Percentiles rank a stretch among this genome's conserved stretches.
Conservation (phyloP, 257 asterid species). For the Linaria vulgaris region DNA sequence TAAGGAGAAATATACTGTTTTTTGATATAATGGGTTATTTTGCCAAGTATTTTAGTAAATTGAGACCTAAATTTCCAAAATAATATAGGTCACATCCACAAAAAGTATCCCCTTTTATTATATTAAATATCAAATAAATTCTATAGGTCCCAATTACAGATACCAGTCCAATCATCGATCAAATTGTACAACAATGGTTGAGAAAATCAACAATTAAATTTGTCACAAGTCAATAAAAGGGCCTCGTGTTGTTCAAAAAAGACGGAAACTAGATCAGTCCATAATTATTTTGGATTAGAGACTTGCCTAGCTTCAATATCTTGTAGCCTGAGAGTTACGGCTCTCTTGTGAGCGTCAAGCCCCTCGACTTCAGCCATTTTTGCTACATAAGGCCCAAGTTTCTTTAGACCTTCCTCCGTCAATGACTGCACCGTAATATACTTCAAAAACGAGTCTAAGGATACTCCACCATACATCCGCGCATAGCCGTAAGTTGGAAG, state of each 20-base stretch:
- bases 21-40: too few species aligned
- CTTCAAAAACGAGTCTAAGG: constrained; percentile 86
- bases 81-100: not conserved
- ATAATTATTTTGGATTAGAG: constrained; percentile 21
- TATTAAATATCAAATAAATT: constrained; percentile 1
- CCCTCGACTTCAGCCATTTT: constrained; percentile 95
- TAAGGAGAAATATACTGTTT: constrained; percentile 39
- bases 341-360: constrained; percentile 95
- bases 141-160: constrained; percentile 5
- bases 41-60: too few species aligned
- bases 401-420: constrained; percentile 84
- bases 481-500: constrained; percentile 98
- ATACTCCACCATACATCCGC: constrained; percentile 86
- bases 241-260: constrained; percentile 5
- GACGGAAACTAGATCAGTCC: constrained; percentile 13
- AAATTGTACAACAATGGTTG: constrained; percentile 17
- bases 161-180: constrained; percentile 5
- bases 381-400: constrained; percentile 89
- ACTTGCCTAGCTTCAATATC: constrained; percentile 65
- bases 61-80: too few species aligned
- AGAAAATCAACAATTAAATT: not conserved
- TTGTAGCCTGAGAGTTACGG: constrained; percentile 84
- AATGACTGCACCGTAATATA: constrained; percentile 85
- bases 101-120: too few species aligned
- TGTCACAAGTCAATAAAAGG: constrained; percentile 12